Evolutionary conservation across 129 eudicot species (phyloP), one percentile per base, ranked within the genome.

Genomic region (Erigeron canadensis): DNA sequence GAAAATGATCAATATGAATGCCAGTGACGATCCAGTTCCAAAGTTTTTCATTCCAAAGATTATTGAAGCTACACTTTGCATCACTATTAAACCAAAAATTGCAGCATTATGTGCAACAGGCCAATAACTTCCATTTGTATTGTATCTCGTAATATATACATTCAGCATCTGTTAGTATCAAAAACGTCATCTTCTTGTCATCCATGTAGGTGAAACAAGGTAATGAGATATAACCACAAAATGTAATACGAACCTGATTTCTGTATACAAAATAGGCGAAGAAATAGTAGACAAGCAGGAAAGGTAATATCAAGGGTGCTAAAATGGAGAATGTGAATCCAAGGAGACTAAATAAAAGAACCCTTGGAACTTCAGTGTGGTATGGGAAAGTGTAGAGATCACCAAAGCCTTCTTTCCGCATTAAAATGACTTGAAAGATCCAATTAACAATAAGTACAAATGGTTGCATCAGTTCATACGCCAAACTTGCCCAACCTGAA

Each of bases 401-500:
- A 61, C 76, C 85, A 57, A 71, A 67, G 7, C 76, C 88, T 74
- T 72, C 81, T 75, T 87, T 86, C 60, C 78, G 86, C 79, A 85
- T 71, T 5, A 90, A 85, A 70, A 87, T 42, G 51, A 68, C 51
- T 66, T 83, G 83, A 70, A 59, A 81, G 46, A 94, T 60, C 79
- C 81, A 82, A 76, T 94, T 88, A 73, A 83, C 76, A 40, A 90
- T 38, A 67, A 94, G 91, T 56, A 85, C 84, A 79, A 73, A 82
- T 41, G 95, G 93, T 78, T 90, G 99, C 84, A 84, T 81, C 74
- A 94, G 75, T 67, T 94, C 99, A 51, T 50, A 75, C 21, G 99
- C 90, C 80, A 94, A 70, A 82, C 97, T 87, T 10, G 99, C 86
- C 99, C 99, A 94, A 40, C 99, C 99, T 41, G 96, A 84, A 53